Evolutionary conservation across 176 grass and related monocot species (phyloP), one percentile per base, ranked within the genome.

Genomic region (Oryza brachyantha): DNA sequence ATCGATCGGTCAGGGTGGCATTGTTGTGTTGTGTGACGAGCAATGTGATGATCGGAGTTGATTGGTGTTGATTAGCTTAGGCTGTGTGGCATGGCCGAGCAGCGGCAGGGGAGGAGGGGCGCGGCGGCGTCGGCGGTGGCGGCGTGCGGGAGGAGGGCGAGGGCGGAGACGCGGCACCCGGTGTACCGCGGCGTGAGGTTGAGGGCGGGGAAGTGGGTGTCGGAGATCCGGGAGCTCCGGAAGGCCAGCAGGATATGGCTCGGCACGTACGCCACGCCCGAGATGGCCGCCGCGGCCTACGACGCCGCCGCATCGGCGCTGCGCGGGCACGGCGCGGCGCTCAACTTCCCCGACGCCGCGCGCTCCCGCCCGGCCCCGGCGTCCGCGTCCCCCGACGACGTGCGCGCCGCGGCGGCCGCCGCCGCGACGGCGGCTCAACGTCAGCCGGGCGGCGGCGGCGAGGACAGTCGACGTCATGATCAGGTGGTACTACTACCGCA

Each of bases 161-260:
- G 65, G 25, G 77, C 65, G 14, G 94, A 97, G 84, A 97, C 94
- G 67, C 91, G 94, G 4, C 93, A 97, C 80, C 93, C 93, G 17
- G 78, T 93, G 38, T 97, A 91, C 82, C 90, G 90, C 59, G 92
- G 89, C 29, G 92, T 94, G 60, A 67, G 92, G 52, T 6, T 70
- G 25, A 25, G 77, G 35, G 65, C 77, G 85, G 86, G 93, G 19
- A 97, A 97, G 69, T 97, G 93, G 93, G 93, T 97, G 64, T 97
- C 93, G 1, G 93, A 97, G 88, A 97, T 97, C 76, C 86, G 93
- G 25, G 93, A 97, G 81, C 93, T 91, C 7, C 81, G 91, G 28
- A 97, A 97, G 88, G 26, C 76, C 8, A 84, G 21, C 75, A 87
- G 90, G 73, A 93, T 93, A 34, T 93, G 90, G 90, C 86, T 93